phyloP scores from a whole-genome alignment of 2,329 filamentous ascomycete species.

The Fusarium brevicatenulatum region DNA sequence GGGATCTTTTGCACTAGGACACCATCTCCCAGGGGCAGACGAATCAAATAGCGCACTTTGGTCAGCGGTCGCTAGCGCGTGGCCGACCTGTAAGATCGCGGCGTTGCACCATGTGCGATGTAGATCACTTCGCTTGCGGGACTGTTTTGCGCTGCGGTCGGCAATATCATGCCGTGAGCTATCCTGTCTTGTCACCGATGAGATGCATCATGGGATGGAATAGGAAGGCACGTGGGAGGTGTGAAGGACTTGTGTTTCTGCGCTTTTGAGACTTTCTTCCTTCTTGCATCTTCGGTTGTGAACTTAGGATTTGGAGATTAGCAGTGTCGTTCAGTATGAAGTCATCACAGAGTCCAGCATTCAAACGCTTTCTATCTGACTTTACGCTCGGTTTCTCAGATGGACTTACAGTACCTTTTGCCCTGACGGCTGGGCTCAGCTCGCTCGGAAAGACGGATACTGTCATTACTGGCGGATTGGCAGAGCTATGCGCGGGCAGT shows the following conservation, averaged over 20 bases:
- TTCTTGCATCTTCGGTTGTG: neutral
- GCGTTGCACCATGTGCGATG: conserved; percentile 27
- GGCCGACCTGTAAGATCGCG: conserved; percentile 13
- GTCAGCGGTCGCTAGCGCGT: conserved; percentile 3
- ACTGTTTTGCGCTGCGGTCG: neutral
- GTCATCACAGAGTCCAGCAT: conserved; percentile 39
- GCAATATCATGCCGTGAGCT: conserved; percentile 17
- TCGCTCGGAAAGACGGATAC: conserved; percentile 68
- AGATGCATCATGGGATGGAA: neutral
- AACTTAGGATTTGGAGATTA: rapidly evolving
- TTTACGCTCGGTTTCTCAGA: conserved; percentile 79
- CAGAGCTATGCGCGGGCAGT: conserved; percentile 75
- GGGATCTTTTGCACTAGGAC: neutral
- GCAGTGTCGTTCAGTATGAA: conserved; percentile 15
- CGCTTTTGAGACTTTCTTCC: neutral
- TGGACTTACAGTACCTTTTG: conserved; percentile 79
- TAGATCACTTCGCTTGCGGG: conserved; percentile 6
- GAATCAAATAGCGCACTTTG: neutral
- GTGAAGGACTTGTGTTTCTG: rapidly evolving
- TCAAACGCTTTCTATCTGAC: conserved; percentile 64
- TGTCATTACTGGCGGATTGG: conserved; percentile 74
- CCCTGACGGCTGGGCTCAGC: conserved; percentile 75
- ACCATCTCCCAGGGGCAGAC: neutral
- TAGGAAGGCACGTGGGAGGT: neutral
- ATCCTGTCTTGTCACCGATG: conserved; percentile 19